Evolutionary conservation across 2,329 filamentous ascomycete species (phyloP).

Genomic region (Penicillium sp.): DNA sequence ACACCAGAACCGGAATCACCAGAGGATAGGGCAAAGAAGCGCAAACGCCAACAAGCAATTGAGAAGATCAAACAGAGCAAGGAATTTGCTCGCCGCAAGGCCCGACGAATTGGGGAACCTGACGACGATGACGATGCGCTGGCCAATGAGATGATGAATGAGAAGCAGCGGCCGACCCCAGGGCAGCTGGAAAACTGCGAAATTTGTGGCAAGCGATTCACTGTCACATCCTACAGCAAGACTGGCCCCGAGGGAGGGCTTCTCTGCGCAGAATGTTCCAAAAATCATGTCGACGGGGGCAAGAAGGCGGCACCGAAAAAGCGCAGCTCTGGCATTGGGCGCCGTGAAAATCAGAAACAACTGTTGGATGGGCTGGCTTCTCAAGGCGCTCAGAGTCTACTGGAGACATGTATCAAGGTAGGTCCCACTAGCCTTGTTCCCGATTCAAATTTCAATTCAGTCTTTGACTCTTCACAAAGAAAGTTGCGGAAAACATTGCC

Average conservation of each 20-base stretch:
- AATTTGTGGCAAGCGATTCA: conserved; percentile 82
- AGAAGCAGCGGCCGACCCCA: conserved; percentile 63
- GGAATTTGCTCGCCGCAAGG: conserved; percentile 50
- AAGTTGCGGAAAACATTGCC: conserved; percentile 63
- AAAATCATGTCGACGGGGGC: conserved; percentile 67
- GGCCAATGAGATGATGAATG: conserved; percentile 56
- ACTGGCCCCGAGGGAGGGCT: conserved; percentile 80
- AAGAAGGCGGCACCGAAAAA: conserved; percentile 60
- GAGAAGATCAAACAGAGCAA: conserved; percentile 55
- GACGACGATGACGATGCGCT: conserved; percentile 51
- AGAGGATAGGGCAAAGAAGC: conserved; percentile 53
- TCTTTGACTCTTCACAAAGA: conserved; percentile 35
- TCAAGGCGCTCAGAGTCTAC: conserved; percentile 46
- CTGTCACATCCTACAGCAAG: conserved; percentile 86
- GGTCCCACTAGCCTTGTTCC: not conserved
- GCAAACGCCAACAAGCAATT: conserved; percentile 57
- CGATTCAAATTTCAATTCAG: not conserved
- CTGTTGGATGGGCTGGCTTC: conserved; percentile 71
- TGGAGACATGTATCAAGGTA: conserved; percentile 62
- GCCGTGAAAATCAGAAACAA: conserved; percentile 79
- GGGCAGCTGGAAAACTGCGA: conserved; percentile 90
- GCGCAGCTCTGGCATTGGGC: conserved; percentile 57
- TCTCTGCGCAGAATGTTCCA: conserved; percentile 81
- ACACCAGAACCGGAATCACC: conserved; percentile 17
- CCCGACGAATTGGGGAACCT: conserved; percentile 44